Base-by-base conservation (phyloP, 768 basidiomycete genomes). In the Naganishia randhawae region DNA sequence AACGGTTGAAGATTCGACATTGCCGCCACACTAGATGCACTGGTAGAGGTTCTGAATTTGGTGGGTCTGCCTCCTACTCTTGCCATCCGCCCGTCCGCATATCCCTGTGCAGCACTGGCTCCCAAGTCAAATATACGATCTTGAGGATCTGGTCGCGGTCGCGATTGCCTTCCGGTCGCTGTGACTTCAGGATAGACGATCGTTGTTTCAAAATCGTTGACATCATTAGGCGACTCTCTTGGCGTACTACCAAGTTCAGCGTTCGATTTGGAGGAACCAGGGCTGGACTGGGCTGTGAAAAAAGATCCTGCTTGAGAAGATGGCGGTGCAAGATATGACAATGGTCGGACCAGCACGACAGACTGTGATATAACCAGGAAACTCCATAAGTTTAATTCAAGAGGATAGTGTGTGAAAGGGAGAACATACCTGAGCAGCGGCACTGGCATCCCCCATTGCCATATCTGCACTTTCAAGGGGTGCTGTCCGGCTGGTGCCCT, bases 281-380 rank as follows among this genome's bases (percentile, higher is more conserved):
- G 41, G 25, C 37, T 39, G 0, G 57, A 61, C 11, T 41, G 35
- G 10, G 57, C 57, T 2, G 57, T 61, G 6, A 61, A 41, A 22
- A 61, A 61, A 13, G 57, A 61, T 8, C 35, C 57, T 27, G 57
- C 57, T 41, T 61, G 35, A 22, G 57, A 61, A 3, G 57, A 61
- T 4, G 54, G 54, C 9, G 54, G 54, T 3, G 54, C 54, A 37
- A 29, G 54, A 16, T 29, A 55, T n/a, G 54, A 55, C 31, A 17
- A 19, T n/a, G 54, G 54, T 55, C 54, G 54, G 17, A 55, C 54
- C 13, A 55, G 33, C 13, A 55, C 22, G 11, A 35, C 33, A 3
- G 54, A 32, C 54, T 55, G 19, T 22, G 35, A 7, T 17, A n/a
- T 8, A 3, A 37, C 33, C 11, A 35, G 5, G n/a, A 1, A 35